Conservation (phyloP, 164 flowering plant species). For the Vitis cinerea region DNA sequence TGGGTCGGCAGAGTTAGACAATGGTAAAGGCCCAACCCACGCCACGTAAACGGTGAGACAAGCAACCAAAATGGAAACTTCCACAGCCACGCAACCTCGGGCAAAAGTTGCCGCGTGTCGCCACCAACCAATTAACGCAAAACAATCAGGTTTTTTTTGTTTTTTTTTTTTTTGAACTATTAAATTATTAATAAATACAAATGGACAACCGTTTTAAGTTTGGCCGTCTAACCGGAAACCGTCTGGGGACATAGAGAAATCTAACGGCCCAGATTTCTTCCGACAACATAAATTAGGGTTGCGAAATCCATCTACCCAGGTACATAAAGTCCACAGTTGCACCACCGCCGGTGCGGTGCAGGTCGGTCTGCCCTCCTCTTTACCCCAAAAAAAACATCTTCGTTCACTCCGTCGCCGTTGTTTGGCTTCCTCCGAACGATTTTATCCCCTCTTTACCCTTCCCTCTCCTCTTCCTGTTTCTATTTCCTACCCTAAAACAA, state of each 20-base stretch:
- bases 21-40: too few relatives aligned
- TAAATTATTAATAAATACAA: too few relatives aligned
- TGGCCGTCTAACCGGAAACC: neutral
- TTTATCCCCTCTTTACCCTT: slow-evolving; percentile 20
- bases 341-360: slow-evolving; percentile 36
- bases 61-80: too few relatives aligned
- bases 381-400: slow-evolving; percentile 6
- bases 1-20: too few relatives aligned
- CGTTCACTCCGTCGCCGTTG: slow-evolving; percentile 3
- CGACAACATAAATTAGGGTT: slow-evolving; percentile 18
- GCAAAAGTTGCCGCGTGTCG: too few relatives aligned
- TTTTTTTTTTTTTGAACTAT: too few relatives aligned
- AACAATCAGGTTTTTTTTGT: too few relatives aligned
- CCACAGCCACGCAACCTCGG: too few relatives aligned
- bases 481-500: neutral
- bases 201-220: neutral
- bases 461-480: slow-evolving; percentile 19
- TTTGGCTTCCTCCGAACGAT: slow-evolving; percentile 18
- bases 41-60: too few relatives aligned
- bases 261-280: slow-evolving; percentile 6
- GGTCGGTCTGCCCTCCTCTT: slow-evolving; percentile 38
- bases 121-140: too few relatives aligned
- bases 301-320: neutral
- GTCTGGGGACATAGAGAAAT: neutral
- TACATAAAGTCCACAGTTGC: slow-evolving; percentile 18